Percentiles rank a stretch among this genome's conserved stretches.
These are phyloP conservation scores for Stereum hirsutum DNA, from an alignment of 1,284 basidiomycete species.

Conservation along the genomic window DNA sequence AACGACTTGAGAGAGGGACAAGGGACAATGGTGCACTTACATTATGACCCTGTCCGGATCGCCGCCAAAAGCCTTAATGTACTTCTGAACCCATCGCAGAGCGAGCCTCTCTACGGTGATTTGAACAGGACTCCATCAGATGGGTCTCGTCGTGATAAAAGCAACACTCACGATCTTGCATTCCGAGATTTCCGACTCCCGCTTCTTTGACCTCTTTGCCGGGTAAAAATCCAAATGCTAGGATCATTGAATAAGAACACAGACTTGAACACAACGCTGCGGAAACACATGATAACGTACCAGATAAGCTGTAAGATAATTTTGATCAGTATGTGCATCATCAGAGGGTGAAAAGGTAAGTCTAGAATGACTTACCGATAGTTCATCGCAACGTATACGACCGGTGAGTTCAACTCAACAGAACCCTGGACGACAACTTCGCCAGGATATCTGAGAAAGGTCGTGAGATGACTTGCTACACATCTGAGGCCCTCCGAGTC, in stretches of 20 bases:
- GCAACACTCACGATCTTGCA: slow-evolving; percentile 2
- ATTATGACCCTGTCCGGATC: neutral
- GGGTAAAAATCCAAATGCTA: slow-evolving; percentile 38
- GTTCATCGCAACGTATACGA: slow-evolving; percentile 24
- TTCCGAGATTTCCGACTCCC: slow-evolving; percentile 1
- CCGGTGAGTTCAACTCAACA: slow-evolving; percentile 24
- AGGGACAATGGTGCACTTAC: too few relatives aligned
- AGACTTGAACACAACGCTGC: neutral
- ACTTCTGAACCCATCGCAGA: neutral
- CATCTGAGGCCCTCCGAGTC: neutral
- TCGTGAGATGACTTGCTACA: slow-evolving; percentile 7
- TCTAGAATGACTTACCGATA: slow-evolving; percentile 16
- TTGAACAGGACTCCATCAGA: too few relatives aligned
- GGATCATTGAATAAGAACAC: neutral
- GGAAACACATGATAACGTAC: neutral
- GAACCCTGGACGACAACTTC: slow-evolving; percentile 23
- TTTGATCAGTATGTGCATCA: neutral
- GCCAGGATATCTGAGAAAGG: slow-evolving; percentile 11
- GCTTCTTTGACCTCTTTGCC: slow-evolving; percentile 19
- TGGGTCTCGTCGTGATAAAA: too few relatives aligned
- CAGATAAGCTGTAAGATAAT: slow-evolving; percentile 5
- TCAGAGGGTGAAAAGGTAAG: neutral
- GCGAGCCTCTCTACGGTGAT: slow-evolving; percentile 15
- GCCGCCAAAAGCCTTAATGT: neutral
- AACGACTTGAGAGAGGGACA: too few relatives aligned